Evolutionary conservation across 2,329 filamentous ascomycete genomes (phyloP).

Genomic region (Paraphaeosphaeria minitans): DNA sequence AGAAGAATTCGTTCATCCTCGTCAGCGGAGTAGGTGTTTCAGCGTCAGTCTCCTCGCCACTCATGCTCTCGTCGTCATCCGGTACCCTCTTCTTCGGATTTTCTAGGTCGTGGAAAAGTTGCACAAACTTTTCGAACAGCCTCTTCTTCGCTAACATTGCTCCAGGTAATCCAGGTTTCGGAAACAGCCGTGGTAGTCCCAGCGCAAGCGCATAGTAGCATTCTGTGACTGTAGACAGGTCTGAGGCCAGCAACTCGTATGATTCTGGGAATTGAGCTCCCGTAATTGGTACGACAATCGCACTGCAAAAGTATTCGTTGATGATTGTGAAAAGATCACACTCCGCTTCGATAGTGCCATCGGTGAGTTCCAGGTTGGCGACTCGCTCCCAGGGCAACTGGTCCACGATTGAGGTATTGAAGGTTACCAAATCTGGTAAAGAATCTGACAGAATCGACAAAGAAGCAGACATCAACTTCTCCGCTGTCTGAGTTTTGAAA

Average conservation of each 20-base stretch:
- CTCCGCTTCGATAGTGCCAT: slow-evolving; percentile 56
- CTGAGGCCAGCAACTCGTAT: slow-evolving; percentile 51
- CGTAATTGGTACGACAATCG: slow-evolving; percentile 56
- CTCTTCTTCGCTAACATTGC: slow-evolving; percentile 43
- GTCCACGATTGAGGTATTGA: slow-evolving; percentile 64
- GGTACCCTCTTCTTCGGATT: slow-evolving; percentile 33
- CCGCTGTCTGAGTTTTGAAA: slow-evolving; percentile 54
- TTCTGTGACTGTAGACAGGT: slow-evolving; percentile 61
- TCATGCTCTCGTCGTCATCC: slow-evolving; percentile 41
- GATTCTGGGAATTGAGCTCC: slow-evolving; percentile 58
- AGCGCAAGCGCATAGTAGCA: slow-evolving; percentile 60
- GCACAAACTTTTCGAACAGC: slow-evolving; percentile 33
- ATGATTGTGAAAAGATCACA: slow-evolving; percentile 53
- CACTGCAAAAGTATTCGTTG: slow-evolving; percentile 62
- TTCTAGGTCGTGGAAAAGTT: slow-evolving; percentile 34
- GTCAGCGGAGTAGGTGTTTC: slow-evolving; percentile 40
- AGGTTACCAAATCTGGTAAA: slow-evolving; percentile 64
- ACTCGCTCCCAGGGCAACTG: slow-evolving; percentile 67
- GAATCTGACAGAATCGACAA: slow-evolving; percentile 40
- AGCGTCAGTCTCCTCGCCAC: slow-evolving; percentile 41
- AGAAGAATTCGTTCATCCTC: slow-evolving; percentile 39
- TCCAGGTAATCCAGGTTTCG: slow-evolving; percentile 53
- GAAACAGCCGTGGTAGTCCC: slow-evolving; percentile 62
- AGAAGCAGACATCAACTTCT: slow-evolving; percentile 42
- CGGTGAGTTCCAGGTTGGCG: slow-evolving; percentile 50